Percentiles rank a stretch among this genome's conserved stretches.
Evolutionary conservation across 208 protist species (phyloP).

Genomic region (Trypanosoma congolense): DNA sequence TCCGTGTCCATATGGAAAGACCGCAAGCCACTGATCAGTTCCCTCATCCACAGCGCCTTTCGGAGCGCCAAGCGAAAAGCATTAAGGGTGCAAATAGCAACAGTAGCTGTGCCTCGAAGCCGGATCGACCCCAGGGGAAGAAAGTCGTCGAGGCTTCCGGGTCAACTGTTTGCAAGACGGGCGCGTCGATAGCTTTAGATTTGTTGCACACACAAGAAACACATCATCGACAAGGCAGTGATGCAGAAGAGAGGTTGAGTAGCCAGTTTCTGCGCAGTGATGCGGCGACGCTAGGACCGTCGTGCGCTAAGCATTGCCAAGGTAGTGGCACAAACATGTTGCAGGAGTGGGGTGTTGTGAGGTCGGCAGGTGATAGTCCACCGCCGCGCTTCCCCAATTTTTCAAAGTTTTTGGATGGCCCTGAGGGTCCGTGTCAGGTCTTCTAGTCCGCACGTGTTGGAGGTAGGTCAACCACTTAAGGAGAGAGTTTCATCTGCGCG

Average conservation of each 20-base stretch:
- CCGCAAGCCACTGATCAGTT: no score
- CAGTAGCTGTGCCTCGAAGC: no score
- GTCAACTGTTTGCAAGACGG: no score
- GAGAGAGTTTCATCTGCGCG: not conserved
- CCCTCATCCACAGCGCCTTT: no score
- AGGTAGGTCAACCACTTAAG: not conserved
- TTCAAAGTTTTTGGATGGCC: constrained; percentile 66
- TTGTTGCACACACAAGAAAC: no score
- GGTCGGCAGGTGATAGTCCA: constrained; percentile 43
- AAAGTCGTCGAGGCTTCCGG: no score
- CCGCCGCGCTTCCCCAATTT: constrained; percentile 80
- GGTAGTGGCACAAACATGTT: constrained; percentile 5
- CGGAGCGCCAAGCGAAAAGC: no score
- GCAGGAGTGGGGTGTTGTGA: constrained; percentile 19
- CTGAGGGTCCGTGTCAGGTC: constrained; percentile 7
- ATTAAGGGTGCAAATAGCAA: no score
- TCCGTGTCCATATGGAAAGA: no score
- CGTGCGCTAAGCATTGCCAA: constrained; percentile 2
- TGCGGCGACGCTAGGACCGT: not conserved
- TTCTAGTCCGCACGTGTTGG: not conserved
- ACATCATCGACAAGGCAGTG: no score
- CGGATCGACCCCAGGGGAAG: no score
- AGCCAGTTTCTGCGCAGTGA: constrained; percentile 17
- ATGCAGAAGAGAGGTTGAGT: not conserved
- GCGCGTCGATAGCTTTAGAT: no score